Evolutionary conservation across 352 stramenopile genomes (phyloP), one percentile per base, ranked within the genome.

Genomic region (Phytophthora citrophthora): DNA sequence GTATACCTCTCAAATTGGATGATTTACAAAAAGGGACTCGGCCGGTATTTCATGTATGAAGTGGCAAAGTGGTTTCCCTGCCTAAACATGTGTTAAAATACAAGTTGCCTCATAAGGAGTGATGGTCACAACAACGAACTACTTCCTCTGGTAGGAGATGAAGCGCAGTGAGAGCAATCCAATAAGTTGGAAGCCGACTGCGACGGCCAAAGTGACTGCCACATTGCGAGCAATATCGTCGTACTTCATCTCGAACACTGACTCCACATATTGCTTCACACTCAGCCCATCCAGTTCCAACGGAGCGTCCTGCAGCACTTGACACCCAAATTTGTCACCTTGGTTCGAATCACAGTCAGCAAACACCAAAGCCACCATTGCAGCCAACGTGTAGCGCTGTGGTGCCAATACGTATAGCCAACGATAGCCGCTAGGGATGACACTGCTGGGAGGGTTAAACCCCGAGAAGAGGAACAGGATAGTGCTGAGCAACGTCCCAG

Each of bases 401-500:
- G 66, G 70, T 11, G 59, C 34, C 16, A 76, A 26, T 23, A 43
- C 43, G 44, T 78, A 51, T 9, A 72, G 47, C 64, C 64, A 73
- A 24, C 29, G 53, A 44, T 69, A 73, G 13, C 64, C 64, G 9
- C 12, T 15, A 18, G 71, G 57, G 40, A 76, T 74, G 32, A 44
- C 20, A 18, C 29, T 61, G 16, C 58, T 63, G 0, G 72, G 64
- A 1, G 68, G 72, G 31, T 75, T 80, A 45, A 79, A 81, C 5
- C 77, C 77, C 36, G 62, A 61, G 57, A 83, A 76, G 4, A 86
- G 45, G 24, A 73, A 51, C 41, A 85, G 72, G 39, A 87, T 54
- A 7, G 57, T 70, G 27, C 68, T 64, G 24, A 76, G 36, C 23
- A 81, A 36, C 9, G 64, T 59, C 6, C 63, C 64, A n/a, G 66